These are phyloP conservation scores for Aspergillus ostianus DNA, from an alignment of 495 filamentous ascomycete species.

Conservation along the genomic window DNA sequence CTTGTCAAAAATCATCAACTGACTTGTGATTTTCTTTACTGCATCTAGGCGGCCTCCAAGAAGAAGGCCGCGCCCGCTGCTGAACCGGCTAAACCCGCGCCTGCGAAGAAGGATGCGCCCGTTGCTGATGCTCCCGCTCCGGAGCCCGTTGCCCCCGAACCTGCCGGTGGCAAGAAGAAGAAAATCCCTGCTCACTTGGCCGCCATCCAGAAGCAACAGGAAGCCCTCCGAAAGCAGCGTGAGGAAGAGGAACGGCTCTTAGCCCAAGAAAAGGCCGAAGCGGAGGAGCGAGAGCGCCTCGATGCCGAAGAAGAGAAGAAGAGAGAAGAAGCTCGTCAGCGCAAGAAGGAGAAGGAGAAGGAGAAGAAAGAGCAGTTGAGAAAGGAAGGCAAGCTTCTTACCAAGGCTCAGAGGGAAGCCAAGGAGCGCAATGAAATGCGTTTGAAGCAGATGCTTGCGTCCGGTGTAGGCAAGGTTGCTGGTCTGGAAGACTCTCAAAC, in stretches of 20 bases:
- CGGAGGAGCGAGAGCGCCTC: slow-evolving; percentile 65
- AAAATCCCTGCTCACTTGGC: slow-evolving; percentile 80
- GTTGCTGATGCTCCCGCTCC: slow-evolving; percentile 42
- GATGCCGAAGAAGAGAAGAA: slow-evolving; percentile 75
- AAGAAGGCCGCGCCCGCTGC: slow-evolving; percentile 46
- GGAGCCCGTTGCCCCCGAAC: slow-evolving; percentile 36
- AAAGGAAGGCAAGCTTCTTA: slow-evolving; percentile 91
- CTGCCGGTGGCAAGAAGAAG: slow-evolving; percentile 79
- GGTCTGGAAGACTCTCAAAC: slow-evolving; percentile 61
- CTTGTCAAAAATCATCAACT: not conserved
- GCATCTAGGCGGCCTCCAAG: slow-evolving; percentile 65
- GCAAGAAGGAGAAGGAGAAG: slow-evolving; percentile 93
- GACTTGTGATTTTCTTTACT: slow-evolving; percentile 3
- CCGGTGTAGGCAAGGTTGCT: slow-evolving; percentile 74
- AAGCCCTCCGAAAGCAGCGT: slow-evolving; percentile 67
- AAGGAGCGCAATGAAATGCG: slow-evolving; percentile 80
- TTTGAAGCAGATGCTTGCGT: slow-evolving; percentile 89
- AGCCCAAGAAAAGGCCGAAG: slow-evolving; percentile 72
- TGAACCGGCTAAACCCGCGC: slow-evolving; percentile 31
- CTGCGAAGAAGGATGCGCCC: slow-evolving; percentile 32
- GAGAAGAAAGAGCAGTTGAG: slow-evolving; percentile 94
- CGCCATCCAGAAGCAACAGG: slow-evolving; percentile 89
- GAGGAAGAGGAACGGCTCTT: slow-evolving; percentile 68
- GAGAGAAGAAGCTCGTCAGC: slow-evolving; percentile 69
- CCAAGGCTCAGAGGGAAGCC: slow-evolving; percentile 88